Conservation (phyloP, 2,329 filamentous ascomycete genomes). For the Aspergillus novofumigatus region DNA sequence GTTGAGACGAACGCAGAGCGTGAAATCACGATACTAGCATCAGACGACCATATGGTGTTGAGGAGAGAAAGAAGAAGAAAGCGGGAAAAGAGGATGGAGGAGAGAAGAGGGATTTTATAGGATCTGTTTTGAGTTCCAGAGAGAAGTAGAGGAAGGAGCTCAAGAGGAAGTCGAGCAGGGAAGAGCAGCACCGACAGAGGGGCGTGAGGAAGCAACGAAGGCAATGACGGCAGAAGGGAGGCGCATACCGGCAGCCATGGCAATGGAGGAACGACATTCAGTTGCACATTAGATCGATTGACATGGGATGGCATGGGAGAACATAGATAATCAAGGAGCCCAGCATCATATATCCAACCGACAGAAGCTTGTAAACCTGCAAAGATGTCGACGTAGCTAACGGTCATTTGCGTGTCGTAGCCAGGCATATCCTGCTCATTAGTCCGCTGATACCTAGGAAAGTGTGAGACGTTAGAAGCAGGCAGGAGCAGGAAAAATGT, state of each 20-base stretch:
- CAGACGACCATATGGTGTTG: constrained; percentile 11
- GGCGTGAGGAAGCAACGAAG: neutral
- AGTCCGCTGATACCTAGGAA: neutral
- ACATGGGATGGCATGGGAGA: neutral
- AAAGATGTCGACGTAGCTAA: neutral
- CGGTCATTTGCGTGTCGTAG: too few relatives aligned
- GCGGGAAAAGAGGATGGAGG: constrained; percentile 6
- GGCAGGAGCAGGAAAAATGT: neutral
- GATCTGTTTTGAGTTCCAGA: neutral
- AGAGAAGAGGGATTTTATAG: constrained; percentile 3
- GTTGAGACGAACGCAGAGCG: constrained; percentile 13
- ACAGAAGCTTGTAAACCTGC: neutral
- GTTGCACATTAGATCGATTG: neutral
- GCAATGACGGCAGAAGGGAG: neutral
- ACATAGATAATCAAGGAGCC: neutral
- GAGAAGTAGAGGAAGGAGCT: neutral
- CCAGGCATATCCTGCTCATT: neutral
- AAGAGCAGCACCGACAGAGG: neutral
- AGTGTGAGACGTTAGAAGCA: neutral
- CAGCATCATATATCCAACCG: neutral
- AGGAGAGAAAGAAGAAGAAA: constrained; percentile 9
- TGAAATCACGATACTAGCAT: constrained; percentile 16
- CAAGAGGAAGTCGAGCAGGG: neutral
- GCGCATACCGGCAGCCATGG: neutral
- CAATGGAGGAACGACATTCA: neutral